A percentile compares a stretch with the other conserved stretches of the same genome.
Conservation (phyloP, 257 asterid genomes). For the Solanum medicagineum region DNA sequence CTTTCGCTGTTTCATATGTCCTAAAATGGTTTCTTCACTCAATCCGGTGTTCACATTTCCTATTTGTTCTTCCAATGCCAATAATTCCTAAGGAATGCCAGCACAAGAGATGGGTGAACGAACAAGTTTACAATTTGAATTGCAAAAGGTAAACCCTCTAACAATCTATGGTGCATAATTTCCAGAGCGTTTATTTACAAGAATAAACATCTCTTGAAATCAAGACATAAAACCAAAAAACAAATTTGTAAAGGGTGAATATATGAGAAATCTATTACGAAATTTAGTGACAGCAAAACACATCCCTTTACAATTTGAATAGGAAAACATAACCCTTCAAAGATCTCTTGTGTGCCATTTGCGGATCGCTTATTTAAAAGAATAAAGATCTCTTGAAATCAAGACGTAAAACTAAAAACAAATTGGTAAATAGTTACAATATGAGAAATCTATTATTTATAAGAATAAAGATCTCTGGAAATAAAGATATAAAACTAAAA, state of each 20-base stretch:
- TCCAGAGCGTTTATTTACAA: too few species aligned
- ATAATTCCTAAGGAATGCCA: conserved; percentile 42
- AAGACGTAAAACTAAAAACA: not conserved
- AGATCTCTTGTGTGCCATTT: not conserved
- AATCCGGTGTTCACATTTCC: conserved; percentile 85
- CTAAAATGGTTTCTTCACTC: conserved; percentile 39
- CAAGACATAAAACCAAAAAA: not conserved
- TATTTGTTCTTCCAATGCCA: conserved; percentile 85
- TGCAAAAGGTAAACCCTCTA: too few species aligned
- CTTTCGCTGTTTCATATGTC: conserved; percentile 38
- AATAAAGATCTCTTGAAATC: not conserved
- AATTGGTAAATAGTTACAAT: too few species aligned
- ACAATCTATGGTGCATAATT: not conserved
- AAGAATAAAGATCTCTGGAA: not conserved
- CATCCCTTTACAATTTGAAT: not conserved
- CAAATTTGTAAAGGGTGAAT: too few species aligned
- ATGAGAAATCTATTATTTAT: not conserved
- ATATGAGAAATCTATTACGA: not conserved
- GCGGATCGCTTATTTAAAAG: not conserved
- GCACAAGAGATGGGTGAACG: not conserved
- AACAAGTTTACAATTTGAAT: not conserved
- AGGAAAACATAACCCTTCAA: not conserved
- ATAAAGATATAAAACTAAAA: not conserved
- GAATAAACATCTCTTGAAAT: not conserved
- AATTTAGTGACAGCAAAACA: not conserved